These are phyloP conservation scores for Populus simonii DNA, from an alignment of 345 rosid genomes.

Conservation along the genomic window DNA sequence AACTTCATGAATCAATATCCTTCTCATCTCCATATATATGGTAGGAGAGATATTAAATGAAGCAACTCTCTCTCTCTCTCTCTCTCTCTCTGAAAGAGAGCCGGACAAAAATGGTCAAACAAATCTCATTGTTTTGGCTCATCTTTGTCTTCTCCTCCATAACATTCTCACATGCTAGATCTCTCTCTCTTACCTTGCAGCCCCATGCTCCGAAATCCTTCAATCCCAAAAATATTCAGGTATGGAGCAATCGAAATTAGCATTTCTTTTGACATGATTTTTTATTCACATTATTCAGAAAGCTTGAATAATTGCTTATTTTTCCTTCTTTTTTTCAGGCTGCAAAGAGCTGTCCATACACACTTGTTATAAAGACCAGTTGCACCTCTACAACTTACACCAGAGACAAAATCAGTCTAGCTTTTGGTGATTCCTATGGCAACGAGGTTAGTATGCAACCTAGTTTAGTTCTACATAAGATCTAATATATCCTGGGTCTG, in stretches of 20 bases:
- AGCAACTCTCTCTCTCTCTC: background rate
- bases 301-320: background rate
- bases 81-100: background rate
- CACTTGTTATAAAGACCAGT: conserved; percentile 9
- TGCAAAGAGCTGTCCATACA: conserved; percentile 10
- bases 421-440: conserved; percentile 10
- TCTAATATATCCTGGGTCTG: no score
- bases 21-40: background rate
- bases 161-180: background rate
- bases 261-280: background rate
- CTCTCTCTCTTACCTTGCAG: background rate
- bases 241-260: background rate
- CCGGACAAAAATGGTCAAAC: conserved; percentile 3
- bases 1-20: no score
- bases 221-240: conserved; percentile 1
- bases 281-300: background rate
- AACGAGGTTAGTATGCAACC: conserved; percentile 1
- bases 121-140: background rate
- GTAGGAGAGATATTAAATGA: background rate
- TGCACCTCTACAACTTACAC: conserved; percentile 11
- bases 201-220: background rate
- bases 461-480: background rate
- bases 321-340: background rate
- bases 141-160: conserved; percentile 7
- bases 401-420: conserved; percentile 15